Evolutionary conservation across 2,329 filamentous ascomycete genomes (phyloP).

Genomic region (Ophiostoma tasmaniense): DNA sequence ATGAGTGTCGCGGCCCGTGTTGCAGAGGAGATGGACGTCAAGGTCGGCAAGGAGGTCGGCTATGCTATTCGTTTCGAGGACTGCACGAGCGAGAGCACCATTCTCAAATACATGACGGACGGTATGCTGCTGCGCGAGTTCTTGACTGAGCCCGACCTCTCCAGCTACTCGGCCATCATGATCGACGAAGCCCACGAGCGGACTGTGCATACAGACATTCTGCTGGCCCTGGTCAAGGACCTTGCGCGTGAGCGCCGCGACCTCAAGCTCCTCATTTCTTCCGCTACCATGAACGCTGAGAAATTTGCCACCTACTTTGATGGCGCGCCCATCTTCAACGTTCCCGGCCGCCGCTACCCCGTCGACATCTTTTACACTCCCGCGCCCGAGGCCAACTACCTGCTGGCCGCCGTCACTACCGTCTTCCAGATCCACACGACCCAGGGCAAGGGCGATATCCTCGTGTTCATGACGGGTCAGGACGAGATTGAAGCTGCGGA

Average conservation of each 20-base stretch:
- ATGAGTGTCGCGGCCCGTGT: constrained; percentile 98
- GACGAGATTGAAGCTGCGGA: constrained; percentile 92
- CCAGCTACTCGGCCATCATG: constrained; percentile 77
- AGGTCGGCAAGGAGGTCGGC: constrained; percentile 84
- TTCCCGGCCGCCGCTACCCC: constrained; percentile 79
- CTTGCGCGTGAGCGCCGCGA: constrained; percentile 74
- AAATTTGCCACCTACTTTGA: constrained; percentile 92
- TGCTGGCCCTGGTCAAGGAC: constrained; percentile 83
- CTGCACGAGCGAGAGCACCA: constrained; percentile 79
- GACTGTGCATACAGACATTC: constrained; percentile 81
- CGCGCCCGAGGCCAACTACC: constrained; percentile 86
- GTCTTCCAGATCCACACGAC: constrained; percentile 92
- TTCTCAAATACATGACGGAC: constrained; percentile 95
- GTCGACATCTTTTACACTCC: constrained; percentile 89
- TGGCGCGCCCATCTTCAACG: constrained; percentile 86
- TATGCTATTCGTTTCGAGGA: constrained; percentile 96
- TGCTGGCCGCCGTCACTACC: constrained; percentile 83
- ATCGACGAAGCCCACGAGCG: constrained; percentile 97
- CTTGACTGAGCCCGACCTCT: constrained; percentile 76
- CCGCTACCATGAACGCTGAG: constrained; percentile 86
- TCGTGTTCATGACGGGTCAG: constrained; percentile 91
- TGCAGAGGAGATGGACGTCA: constrained; percentile 84
- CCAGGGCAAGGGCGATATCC: constrained; percentile 76
- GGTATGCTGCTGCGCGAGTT: constrained; percentile 89
- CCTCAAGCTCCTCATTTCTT: constrained; percentile 83